Evolutionary conservation across 2,329 filamentous ascomycete species (phyloP).

Genomic region (Xylariaceae sp.): DNA sequence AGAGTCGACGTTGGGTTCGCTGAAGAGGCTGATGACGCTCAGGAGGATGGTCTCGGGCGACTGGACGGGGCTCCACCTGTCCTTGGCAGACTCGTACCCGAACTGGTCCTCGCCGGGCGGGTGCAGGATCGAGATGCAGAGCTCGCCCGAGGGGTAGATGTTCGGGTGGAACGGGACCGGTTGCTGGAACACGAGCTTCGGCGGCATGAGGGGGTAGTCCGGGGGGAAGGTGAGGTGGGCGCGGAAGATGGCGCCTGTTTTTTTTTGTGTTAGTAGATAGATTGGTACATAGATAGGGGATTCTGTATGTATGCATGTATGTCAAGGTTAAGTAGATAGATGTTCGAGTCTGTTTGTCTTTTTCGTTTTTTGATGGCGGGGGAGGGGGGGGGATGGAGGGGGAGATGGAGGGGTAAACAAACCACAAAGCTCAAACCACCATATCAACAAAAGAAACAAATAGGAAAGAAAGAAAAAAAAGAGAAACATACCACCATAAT

Average conservation of each 20-base stretch:
- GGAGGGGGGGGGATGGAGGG: neutral
- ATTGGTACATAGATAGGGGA: neutral
- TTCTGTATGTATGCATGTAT: too few species aligned
- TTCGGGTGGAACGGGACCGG: conserved; percentile 91
- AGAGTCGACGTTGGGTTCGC: conserved; percentile 89
- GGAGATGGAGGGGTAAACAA: neutral
- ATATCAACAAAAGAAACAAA: neutral
- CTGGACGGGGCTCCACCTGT: conserved; percentile 94
- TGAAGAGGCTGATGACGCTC: conserved; percentile 86
- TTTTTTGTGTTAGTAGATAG: neutral
- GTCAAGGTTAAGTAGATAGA: too few species aligned
- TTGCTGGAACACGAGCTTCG: conserved; percentile 78
- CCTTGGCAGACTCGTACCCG: conserved; percentile 83
- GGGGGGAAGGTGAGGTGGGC: conserved; percentile 76
- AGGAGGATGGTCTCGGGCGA: conserved; percentile 91
- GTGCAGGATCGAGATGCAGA: conserved; percentile 97
- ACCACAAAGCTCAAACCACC: neutral
- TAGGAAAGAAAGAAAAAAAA: neutral
- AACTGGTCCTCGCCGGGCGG: conserved; percentile 90
- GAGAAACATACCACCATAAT: conserved; percentile 70
- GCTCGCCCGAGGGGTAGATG: conserved; percentile 78
- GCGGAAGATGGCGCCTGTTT: conserved; percentile 84
- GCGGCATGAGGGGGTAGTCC: conserved; percentile 82
- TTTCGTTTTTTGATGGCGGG: too few species aligned
- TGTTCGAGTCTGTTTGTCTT: too few species aligned